Conservation (phyloP, 768 basidiomycete genomes). For the Agaricus blazei region DNA sequence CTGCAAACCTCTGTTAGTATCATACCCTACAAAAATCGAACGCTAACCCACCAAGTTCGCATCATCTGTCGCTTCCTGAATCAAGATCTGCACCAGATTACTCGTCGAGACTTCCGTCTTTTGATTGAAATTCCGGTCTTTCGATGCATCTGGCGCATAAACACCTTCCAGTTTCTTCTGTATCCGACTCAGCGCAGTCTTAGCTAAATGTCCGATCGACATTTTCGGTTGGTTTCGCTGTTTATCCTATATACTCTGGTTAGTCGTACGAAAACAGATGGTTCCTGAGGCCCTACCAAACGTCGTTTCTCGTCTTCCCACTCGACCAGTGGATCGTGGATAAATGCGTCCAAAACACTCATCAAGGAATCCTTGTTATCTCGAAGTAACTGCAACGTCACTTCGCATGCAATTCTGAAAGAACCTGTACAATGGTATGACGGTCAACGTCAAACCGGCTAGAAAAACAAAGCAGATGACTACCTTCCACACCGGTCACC, state of each 20-base stretch:
- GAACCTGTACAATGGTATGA: constrained; percentile 47
- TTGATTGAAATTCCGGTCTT: constrained; percentile 19
- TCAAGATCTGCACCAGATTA: constrained; percentile 87
- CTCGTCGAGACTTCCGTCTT: constrained; percentile 66
- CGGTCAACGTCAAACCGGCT: background rate
- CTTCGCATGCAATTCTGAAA: constrained; percentile 87
- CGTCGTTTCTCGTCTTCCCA: constrained; percentile 85
- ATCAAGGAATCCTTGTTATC: constrained; percentile 90
- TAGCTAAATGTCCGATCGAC: constrained; percentile 61
- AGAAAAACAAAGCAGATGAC: background rate
- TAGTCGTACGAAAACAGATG: background rate
- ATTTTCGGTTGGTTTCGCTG: constrained; percentile 40
- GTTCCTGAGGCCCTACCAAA: constrained; percentile 32
- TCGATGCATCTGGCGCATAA: constrained; percentile 49
- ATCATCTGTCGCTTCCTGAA: constrained; percentile 79
- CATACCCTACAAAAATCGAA: background rate
- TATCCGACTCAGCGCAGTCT: constrained; percentile 74
- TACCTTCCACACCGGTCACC: constrained; percentile 89
- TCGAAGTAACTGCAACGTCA: constrained; percentile 81
- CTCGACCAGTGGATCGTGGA: constrained; percentile 95
- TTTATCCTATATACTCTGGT: constrained; percentile 34
- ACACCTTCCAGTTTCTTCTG: constrained; percentile 78
- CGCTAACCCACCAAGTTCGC: constrained; percentile 50
- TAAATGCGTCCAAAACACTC: constrained; percentile 94
- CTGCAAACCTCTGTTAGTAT: constrained; percentile 33